phyloP scores from a whole-genome alignment of 768 basidiomycete species.

The Tylopilus felleus region DNA sequence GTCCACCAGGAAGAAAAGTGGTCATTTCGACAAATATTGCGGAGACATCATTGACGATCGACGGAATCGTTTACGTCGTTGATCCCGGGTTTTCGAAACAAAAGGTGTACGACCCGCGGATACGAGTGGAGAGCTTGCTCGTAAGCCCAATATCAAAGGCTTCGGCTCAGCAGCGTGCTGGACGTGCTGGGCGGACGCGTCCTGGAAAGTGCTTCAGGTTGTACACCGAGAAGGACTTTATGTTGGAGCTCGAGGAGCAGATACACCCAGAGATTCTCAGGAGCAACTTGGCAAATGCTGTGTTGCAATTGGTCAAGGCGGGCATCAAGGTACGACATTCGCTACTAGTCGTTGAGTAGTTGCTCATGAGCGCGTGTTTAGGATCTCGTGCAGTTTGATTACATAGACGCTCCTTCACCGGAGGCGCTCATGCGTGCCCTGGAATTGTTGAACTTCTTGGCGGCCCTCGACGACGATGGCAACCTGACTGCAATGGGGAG shows the following conservation, averaged over 20 bases:
- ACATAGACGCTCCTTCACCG: constrained; percentile 90
- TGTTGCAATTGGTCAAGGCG: constrained; percentile 89
- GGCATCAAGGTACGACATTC: constrained; percentile 67
- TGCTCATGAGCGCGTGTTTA: background rate
- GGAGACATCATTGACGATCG: constrained; percentile 95
- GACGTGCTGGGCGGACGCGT: constrained; percentile 91
- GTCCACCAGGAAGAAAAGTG: constrained; percentile 87
- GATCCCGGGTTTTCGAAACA: constrained; percentile 98
- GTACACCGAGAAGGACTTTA: constrained; percentile 97
- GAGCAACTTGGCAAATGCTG: constrained; percentile 90
- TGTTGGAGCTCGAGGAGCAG: constrained; percentile 92
- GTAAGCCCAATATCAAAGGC: constrained; percentile 97
- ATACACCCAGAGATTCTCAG: constrained; percentile 94
- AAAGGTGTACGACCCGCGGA: constrained; percentile 96
- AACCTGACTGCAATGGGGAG: constrained; percentile 80
- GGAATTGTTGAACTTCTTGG: constrained; percentile 88
- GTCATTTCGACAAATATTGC: constrained; percentile 97
- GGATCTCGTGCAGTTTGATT: constrained; percentile 87
- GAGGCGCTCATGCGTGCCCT: constrained; percentile 97
- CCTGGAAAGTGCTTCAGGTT: constrained; percentile 97
- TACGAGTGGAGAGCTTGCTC: constrained; percentile 91
- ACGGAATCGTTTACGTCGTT: constrained; percentile 98
- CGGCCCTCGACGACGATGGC: constrained; percentile 92
- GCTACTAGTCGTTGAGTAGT: background rate
- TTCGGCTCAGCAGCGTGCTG: constrained; percentile 91